Base-by-base conservation (phyloP, 2,329 filamentous ascomycete genomes). In the Colletotrichum eremochloae region DNA sequence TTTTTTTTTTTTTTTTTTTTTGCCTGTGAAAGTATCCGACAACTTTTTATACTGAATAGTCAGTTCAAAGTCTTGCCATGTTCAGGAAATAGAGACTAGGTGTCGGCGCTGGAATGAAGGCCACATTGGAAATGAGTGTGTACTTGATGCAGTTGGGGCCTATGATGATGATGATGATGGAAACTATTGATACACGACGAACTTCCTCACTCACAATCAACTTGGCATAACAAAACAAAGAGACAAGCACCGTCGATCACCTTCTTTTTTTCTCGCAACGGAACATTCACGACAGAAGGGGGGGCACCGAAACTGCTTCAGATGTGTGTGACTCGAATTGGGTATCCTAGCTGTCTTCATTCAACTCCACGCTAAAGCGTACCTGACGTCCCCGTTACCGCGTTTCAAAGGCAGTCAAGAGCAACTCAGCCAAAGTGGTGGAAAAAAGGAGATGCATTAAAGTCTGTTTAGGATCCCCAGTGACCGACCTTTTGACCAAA, bases 341-440 rank as follows among this genome's bases (percentile, higher is more conserved):
- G 63, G 68, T 71, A 71, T 71, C 68, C 40, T 50, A 15, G 29
- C 67, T 61, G 42, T 62, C 42, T 62, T 71, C 42, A 31, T 40
- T 15, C 48, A 71, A 68, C 63, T 67, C 63, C 68, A 56, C 63
- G 56, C 56, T 62, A 68, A 63, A 63, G 52, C 68, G 50, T 63
- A 57, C 29, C 14, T 20, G 52, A 44, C 9, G n/a, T 58, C 58
- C 63, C 65, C 36, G 61, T 5, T 57, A 48, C 53, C 48, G 42
- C 24, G 36, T 18, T 48, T 24, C 52, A 67, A 36, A 20, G 9
- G 24, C 33, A 68, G 29, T 53, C 60, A 50, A 48, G 14, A 29
- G 52, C 56, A 12, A 46, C 12, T 53, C 42, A 52, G 52, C 42
- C 58, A 14, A 12, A 12, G 65, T 24, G 33, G 53, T 24, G 7